Conservation (phyloP, 306 rosid species). For the Cercis canadensis region DNA sequence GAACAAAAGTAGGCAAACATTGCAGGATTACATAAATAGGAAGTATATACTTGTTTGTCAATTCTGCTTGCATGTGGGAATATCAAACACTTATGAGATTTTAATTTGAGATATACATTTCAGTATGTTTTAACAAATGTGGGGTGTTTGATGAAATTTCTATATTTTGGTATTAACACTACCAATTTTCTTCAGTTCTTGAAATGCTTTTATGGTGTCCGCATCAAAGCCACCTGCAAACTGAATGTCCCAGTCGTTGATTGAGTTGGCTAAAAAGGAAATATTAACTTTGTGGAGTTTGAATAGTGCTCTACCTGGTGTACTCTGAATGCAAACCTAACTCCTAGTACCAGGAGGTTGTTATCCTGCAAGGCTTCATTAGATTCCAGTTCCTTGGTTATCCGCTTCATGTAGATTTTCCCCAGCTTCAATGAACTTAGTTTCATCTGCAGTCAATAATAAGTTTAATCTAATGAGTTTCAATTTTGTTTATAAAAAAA, state of each 20-base stretch:
- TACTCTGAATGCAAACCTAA: slow-evolving; percentile 78
- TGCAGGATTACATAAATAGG: slow-evolving; percentile 29
- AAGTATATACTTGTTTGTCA: slow-evolving; percentile 35
- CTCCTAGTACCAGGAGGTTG: slow-evolving; percentile 72
- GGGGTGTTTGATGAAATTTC: slow-evolving; percentile 20
- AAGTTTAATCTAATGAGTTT: background rate
- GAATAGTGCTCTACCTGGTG: slow-evolving; percentile 71
- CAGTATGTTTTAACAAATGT: slow-evolving; percentile 16
- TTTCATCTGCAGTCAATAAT: slow-evolving; percentile 68
- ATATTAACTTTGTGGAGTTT: background rate
- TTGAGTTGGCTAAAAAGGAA: slow-evolving; percentile 21
- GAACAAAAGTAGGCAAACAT: slow-evolving; percentile 14
- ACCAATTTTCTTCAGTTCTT: slow-evolving; percentile 69
- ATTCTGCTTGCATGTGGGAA: slow-evolving; percentile 24
- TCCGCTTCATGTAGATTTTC: slow-evolving; percentile 67
- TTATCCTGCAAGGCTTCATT: slow-evolving; percentile 57
- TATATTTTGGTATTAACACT: slow-evolving; percentile 39
- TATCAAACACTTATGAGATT: slow-evolving; percentile 27
- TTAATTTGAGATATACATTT: slow-evolving; percentile 20
- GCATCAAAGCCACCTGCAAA: slow-evolving; percentile 95
- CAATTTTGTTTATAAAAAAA: background rate
- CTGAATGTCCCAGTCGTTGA: slow-evolving; percentile 49
- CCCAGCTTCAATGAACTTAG: slow-evolving; percentile 71
- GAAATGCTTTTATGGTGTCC: slow-evolving; percentile 59
- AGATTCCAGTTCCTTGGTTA: slow-evolving; percentile 54